Evolutionary conservation across 306 rosid species (phyloP).

Genomic region (Mucuna pruriens): DNA sequence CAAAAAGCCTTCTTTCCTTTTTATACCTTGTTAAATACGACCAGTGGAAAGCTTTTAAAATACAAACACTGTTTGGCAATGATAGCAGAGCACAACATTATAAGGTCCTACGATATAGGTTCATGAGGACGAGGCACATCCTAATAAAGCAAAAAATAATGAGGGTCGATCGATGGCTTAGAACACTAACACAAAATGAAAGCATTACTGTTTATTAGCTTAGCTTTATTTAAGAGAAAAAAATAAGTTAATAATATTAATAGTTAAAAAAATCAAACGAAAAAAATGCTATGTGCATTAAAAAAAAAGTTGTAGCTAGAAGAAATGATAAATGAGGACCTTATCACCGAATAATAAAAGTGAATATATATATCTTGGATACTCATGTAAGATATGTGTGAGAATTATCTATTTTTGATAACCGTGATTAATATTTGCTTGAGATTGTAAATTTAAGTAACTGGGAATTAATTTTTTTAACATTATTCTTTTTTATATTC

Average conservation of each 20-base stretch:
- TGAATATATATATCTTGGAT: no score
- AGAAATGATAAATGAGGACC: no score
- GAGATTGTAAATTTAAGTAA: no score
- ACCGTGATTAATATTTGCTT: no score
- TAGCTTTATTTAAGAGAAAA: background rate
- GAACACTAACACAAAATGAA: background rate
- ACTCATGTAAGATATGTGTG: no score
- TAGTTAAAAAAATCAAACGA: background rate
- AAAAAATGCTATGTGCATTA: background rate
- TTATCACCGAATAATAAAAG: no score
- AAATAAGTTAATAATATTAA: background rate
- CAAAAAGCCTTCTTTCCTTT: background rate
- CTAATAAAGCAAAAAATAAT: background rate
- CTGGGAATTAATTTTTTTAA: no score
- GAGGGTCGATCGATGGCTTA: background rate
- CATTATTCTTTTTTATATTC: no score
- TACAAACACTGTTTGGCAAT: background rate
- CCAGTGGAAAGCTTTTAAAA: background rate
- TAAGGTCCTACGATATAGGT: background rate
- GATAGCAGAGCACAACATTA: background rate
- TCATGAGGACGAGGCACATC: background rate
- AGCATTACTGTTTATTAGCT: background rate
- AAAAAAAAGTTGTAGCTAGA: no score
- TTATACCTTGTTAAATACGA: background rate
- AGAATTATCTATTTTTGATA: no score